Evolutionary conservation across 805 yeast species (phyloP).

Genomic region (Saturnispora mendoncae): DNA sequence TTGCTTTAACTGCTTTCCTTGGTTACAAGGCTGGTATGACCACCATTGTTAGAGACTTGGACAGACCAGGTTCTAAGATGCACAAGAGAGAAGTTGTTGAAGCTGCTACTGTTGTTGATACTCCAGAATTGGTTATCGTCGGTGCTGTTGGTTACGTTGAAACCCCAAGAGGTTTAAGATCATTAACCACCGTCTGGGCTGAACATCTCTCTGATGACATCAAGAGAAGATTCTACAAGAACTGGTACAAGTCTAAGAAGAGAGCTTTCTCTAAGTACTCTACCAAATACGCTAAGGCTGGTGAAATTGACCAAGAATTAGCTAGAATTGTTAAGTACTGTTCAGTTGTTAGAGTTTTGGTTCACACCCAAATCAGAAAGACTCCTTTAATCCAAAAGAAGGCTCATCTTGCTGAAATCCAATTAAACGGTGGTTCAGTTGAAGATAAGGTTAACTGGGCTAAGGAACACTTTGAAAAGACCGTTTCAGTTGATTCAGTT

Average conservation of each 20-base stretch:
- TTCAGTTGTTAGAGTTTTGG: conserved; percentile 96
- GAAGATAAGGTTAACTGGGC: conserved; percentile 99
- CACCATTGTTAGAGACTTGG: conserved; percentile 99
- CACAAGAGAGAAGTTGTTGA: conserved; percentile 99
- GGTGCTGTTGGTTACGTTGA: conserved; percentile 99
- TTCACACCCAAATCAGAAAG: conserved; percentile 99
- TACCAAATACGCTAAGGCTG: conserved; percentile 91
- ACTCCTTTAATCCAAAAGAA: conserved; percentile 98
- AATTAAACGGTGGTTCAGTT: conserved; percentile 98
- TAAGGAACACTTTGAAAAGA: conserved; percentile 97
- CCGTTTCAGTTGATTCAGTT: conserved; percentile 90
- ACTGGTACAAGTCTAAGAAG: conserved; percentile 99
- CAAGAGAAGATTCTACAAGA: conserved; percentile 99
- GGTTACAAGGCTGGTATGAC: conserved; percentile 99
- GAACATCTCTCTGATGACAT: conserved; percentile 99
- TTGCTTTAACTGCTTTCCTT: conserved; percentile 97
- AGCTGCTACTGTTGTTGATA: conserved; percentile 98
- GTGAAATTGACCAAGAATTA: conserved; percentile 87
- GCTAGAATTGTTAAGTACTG: conserved; percentile 99
- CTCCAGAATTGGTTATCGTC: conserved; percentile 97
- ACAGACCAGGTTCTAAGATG: conserved; percentile 99
- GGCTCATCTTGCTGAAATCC: conserved; percentile 99
- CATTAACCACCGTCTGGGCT: conserved; percentile 99
- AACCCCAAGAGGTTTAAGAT: conserved; percentile 99
- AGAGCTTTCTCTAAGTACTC: conserved; percentile 99